Base-by-base conservation (phyloP, 1,139 yeast genomes). In the Yamadazyma pseudoaaseri region DNA sequence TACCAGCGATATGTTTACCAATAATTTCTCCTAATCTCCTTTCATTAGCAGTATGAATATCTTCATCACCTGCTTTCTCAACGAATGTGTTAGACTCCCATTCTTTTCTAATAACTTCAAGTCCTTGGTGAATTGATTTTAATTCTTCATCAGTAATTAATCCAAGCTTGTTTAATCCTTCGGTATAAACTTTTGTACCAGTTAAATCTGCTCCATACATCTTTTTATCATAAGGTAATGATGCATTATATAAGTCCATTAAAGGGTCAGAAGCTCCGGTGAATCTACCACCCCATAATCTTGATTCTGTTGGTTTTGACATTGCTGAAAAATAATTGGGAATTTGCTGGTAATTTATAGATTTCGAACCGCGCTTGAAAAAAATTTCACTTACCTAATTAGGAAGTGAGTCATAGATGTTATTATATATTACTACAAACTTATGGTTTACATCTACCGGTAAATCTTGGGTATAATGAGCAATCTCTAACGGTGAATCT, bases 201-300 rank as follows among this genome's bases (percentile, higher is more conserved):
- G 85, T 86, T 48, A 92, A 70, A 62, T 92, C 99, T 5, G 95
- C 97, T 36, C 78, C 81, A 65, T 84, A 92, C 97, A 92, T 92
- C 52, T 76, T 82, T 68, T 90, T 75, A 62, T 92, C 99, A 53
- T 92, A 94, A 3, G 98, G 97, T 46, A 92, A 70, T 1, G 97
- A 90, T 2, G 97, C 96, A 65, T 92, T 94, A 72, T 92, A 92
- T 37, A 89, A 71, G 57, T 92, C 95, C 99, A 92, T 92, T 54
- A 92, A 70, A 6, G 99, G 98, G 52, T 92, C 99, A 16, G 96
- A 81, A 44, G 92, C 92, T 2, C 94, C 97, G 38, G 98, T 92
- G 65, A 92, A 92, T 60, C 99, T 80, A 54, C 99, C 99, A 49
- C 99, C 99, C 99, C 99, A 92, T 47, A 94, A 73, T 60, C 83